phyloP scores from a whole-genome alignment of 345 rosid species.

The Luvunga scandens region DNA sequence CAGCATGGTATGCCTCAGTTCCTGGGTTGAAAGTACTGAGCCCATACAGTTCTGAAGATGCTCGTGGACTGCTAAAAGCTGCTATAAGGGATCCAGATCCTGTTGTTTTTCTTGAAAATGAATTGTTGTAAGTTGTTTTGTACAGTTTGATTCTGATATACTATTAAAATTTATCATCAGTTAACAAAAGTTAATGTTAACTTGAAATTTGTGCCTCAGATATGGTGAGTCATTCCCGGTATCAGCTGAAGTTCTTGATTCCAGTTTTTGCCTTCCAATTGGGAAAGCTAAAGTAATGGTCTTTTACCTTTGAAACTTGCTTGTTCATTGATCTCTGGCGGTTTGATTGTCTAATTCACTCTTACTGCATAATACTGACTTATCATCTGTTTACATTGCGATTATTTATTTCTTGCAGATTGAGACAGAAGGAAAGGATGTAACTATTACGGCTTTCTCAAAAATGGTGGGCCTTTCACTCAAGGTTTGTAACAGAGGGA shows the following conservation, averaged over 20 bases:
- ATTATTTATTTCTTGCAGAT: conserved; percentile 43
- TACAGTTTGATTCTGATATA: neutral
- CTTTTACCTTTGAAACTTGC: neutral
- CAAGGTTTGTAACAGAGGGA: conserved; percentile 47
- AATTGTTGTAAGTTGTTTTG: conserved; percentile 62
- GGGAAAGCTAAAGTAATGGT: conserved; percentile 85
- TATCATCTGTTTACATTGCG: neutral
- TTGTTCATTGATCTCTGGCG: conserved; percentile 6
- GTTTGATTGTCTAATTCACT: neutral
- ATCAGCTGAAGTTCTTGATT: conserved; percentile 85
- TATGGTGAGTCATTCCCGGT: conserved; percentile 92
- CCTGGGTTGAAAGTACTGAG: conserved; percentile 87
- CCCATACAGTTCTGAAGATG: conserved; percentile 90
- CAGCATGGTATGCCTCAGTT: conserved; percentile 82
- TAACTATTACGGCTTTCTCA: conserved; percentile 76
- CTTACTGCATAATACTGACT: neutral
- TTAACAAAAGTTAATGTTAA: neutral
- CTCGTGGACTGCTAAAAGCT: conserved; percentile 87
- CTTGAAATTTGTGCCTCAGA: conserved; percentile 33
- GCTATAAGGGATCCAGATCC: conserved; percentile 98
- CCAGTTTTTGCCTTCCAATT: conserved; percentile 90
- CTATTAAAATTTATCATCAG: neutral
- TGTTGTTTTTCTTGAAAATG: conserved; percentile 94
- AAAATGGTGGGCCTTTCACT: conserved; percentile 87
- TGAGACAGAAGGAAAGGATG: conserved; percentile 91